phyloP scores from a whole-genome alignment of 2,329 filamentous ascomycete genomes.

The Beauveria asiatica region DNA sequence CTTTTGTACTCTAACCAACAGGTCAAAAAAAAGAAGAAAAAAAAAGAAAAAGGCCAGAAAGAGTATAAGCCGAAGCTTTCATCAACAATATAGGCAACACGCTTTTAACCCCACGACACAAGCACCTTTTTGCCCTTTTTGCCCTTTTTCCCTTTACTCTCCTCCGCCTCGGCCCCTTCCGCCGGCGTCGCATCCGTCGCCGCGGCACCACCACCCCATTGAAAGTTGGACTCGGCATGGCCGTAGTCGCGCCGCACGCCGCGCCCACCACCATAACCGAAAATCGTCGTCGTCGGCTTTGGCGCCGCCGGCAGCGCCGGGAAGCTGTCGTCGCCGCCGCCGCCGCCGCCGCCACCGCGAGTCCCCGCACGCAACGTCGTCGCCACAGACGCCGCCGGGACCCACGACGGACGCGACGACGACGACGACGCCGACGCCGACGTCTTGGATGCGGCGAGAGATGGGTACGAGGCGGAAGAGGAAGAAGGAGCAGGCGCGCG shows the following conservation, averaged over 20 bases:
- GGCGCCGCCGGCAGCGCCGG: slow-evolving; percentile 73
- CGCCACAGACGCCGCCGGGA: slow-evolving; percentile 11
- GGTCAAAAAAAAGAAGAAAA: neutral
- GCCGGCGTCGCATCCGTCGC: slow-evolving; percentile 21
- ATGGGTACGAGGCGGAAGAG: slow-evolving; percentile 28
- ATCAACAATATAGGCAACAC: neutral
- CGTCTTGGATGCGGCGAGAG: slow-evolving; percentile 22
- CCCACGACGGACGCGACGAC: slow-evolving; percentile 17
- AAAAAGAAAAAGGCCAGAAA: neutral
- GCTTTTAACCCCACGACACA: slow-evolving; percentile 47
- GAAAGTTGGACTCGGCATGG: slow-evolving; percentile 40
- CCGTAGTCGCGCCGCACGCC: slow-evolving; percentile 47
- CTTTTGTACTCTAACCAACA: neutral
- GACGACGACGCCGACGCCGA: neutral
- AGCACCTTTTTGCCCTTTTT: slow-evolving; percentile 48
- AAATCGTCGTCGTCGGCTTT: slow-evolving; percentile 56
- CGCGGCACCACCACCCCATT: slow-evolving; percentile 37
- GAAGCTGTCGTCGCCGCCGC: slow-evolving; percentile 54
- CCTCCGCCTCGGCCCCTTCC: slow-evolving; percentile 21
- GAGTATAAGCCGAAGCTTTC: neutral
- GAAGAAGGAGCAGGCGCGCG: slow-evolving; percentile 19
- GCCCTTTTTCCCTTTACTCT: slow-evolving; percentile 43
- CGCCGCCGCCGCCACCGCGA: slow-evolving; percentile 25
- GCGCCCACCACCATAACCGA: slow-evolving; percentile 48
- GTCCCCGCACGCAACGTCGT: slow-evolving; percentile 12